Evolutionary conservation across 2,329 filamentous ascomycete species (phyloP), one percentile per base, ranked within the genome.

Genomic region (Botrytis porri): DNA sequence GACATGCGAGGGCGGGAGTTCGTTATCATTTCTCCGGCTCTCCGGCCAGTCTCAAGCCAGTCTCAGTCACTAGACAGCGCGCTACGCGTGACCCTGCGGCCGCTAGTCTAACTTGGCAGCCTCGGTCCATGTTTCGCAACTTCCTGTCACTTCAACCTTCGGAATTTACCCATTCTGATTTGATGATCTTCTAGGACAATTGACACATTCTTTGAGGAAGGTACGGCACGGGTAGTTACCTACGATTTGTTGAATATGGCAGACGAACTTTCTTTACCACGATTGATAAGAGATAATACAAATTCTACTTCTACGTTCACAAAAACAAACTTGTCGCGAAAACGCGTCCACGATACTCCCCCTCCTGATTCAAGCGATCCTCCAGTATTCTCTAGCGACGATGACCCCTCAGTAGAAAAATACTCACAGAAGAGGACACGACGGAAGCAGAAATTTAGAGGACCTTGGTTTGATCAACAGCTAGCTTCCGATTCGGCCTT

Each of bases 341-440:
- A 86, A 80, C 84, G 84, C 74, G 79, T 80, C 48, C 81, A 81
- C 75, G 77, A 75, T 67, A 75, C 80, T 79, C 77, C 76, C 43
- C 78, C 78, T 64, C 76, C 83, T 54, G 83, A 87, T 75, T 93
- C 90, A 32, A 93, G 91, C 79, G 91, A 93, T 78, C 90, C 90
- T 5, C 86, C 89, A 66, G 81, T 93, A 39, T 93, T 93, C 81
- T 93, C 90, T 6, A 91, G 89, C 80, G 91, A 93, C 74, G 90
- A 93, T 77, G 90, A 92, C 73, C 89, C 89, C 4, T 87, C 87
- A 1, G 80, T 90, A 65, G 89, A 92, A 74, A 90, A 91, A 77
- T 92, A 92, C 78, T 83, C 85, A 37, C 83, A 86, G 65, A 83
- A 85, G 39, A 29, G 51, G n/a, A 57, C 51, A 57, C 84, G 86